A percentile compares a stretch with the other conserved stretches of the same genome.
Evolutionary conservation across 2,329 filamentous ascomycete genomes (phyloP).

Genomic region (Trichoderma cornu-damae): DNA sequence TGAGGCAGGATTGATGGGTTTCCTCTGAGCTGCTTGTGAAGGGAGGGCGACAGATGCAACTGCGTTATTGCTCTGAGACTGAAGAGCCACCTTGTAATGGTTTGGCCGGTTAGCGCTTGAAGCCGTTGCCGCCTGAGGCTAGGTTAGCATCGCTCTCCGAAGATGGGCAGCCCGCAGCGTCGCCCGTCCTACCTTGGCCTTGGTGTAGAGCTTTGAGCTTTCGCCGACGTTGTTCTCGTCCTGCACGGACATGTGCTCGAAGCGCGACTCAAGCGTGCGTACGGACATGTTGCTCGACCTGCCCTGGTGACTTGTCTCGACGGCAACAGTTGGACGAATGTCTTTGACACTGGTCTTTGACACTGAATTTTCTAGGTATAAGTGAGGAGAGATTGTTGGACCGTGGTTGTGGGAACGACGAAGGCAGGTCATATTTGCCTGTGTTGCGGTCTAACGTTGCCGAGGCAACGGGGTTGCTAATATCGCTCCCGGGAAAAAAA

Average conservation of each 20-base stretch:
- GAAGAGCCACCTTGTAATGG: conserved; percentile 78
- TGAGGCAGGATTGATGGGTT: conserved; percentile 41
- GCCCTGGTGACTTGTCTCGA: background rate
- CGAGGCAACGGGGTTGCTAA: background rate
- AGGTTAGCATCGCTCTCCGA: background rate
- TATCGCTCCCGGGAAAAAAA: no score
- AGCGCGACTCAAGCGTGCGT: conserved; percentile 74
- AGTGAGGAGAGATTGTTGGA: conserved; percentile 7
- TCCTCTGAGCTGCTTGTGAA: conserved; percentile 58
- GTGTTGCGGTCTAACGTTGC: conserved; percentile 15
- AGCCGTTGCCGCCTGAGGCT: conserved; percentile 23
- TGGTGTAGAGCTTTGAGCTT: conserved; percentile 54
- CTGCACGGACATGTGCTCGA: conserved; percentile 83
- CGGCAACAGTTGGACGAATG: background rate
- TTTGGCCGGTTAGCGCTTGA: conserved; percentile 61
- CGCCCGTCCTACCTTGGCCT: conserved; percentile 63
- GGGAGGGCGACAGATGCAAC: conserved; percentile 62
- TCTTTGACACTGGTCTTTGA: background rate
- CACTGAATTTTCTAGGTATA: background rate
- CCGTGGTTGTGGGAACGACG: conserved; percentile 2
- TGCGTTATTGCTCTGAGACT: conserved; percentile 66
- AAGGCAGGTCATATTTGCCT: conserved; percentile 4
- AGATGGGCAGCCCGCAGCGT: background rate
- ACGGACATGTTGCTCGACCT: conserved; percentile 54
- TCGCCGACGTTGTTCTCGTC: conserved; percentile 73